These are phyloP conservation scores for Podospora fimiseda DNA, from an alignment of 495 filamentous ascomycete genomes.

Conservation along the genomic window DNA sequence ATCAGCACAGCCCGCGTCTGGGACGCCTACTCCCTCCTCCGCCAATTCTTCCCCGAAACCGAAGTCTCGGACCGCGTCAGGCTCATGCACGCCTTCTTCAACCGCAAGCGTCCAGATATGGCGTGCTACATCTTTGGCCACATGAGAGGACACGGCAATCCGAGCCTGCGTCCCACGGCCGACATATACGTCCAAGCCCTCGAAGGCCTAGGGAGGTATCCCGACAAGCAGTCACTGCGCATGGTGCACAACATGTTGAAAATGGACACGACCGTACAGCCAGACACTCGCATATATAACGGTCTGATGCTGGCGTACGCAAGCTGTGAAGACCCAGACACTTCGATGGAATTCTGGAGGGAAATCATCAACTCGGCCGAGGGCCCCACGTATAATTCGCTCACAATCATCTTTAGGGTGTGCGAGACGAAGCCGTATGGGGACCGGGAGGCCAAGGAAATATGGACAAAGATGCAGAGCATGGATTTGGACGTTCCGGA, in stretches of 20 bases:
- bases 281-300: constrained; percentile 70
- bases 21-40: constrained; percentile 75
- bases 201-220: constrained; percentile 61
- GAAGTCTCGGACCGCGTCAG: constrained; percentile 52
- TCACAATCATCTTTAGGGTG: constrained; percentile 69
- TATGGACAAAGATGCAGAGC: constrained; percentile 66
- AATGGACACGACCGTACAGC: constrained; percentile 71
- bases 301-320: constrained; percentile 80
- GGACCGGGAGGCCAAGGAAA: constrained; percentile 58
- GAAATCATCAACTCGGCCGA: constrained; percentile 70
- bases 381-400: constrained; percentile 71
- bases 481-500: constrained; percentile 72
- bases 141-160: constrained; percentile 64
- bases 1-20: constrained; percentile 61
- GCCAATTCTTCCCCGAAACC: constrained; percentile 72
- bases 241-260: constrained; percentile 87
- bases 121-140: constrained; percentile 80
- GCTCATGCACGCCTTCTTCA: constrained; percentile 81
- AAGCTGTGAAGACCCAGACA: constrained; percentile 53
- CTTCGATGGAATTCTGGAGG: constrained; percentile 71
- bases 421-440: constrained; percentile 63
- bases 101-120: constrained; percentile 68
- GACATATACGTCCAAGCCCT: constrained; percentile 74
- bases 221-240: constrained; percentile 58
- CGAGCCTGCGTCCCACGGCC: constrained; percentile 52